Evolutionary conservation across 2,329 filamentous ascomycete genomes (phyloP).

Genomic region (Beauveria sp.): DNA sequence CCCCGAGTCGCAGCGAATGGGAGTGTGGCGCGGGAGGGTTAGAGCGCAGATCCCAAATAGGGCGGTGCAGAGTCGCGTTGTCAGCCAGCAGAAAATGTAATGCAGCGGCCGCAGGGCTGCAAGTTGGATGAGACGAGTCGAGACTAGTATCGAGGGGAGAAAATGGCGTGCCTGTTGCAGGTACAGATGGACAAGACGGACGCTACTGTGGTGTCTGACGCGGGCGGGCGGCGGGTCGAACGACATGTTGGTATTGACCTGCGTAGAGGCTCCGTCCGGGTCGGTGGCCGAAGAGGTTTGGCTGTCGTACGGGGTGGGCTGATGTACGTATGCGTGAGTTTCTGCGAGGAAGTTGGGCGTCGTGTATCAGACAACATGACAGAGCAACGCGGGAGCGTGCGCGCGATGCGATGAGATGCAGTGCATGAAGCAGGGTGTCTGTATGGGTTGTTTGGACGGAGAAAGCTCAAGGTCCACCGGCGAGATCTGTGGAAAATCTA

Average conservation of each 20-base stretch:
- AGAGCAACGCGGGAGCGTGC: neutral
- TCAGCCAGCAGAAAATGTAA: too few relatives aligned
- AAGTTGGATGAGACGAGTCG: neutral
- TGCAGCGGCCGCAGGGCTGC: too few relatives aligned
- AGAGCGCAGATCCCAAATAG: neutral
- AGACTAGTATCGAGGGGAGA: neutral
- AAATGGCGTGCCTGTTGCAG: slow-evolving; percentile 1
- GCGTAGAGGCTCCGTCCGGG: neutral
- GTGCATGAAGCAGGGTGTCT: neutral
- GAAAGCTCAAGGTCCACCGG: neutral
- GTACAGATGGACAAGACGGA: neutral
- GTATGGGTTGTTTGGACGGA: neutral
- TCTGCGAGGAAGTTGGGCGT: neutral
- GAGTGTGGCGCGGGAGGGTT: neutral
- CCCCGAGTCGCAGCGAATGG: neutral
- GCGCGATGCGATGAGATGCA: neutral
- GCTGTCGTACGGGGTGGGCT: neutral
- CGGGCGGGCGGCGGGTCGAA: slow-evolving; percentile 1
- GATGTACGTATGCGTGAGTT: neutral
- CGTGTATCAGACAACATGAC: neutral
- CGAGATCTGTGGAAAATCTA: neutral
- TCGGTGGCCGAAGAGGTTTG: neutral
- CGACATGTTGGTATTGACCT: neutral
- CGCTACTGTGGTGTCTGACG: neutral
- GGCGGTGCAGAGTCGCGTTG: too few relatives aligned